Conservation (phyloP, 805 yeast species). For the Saccharomycodes ludwigii region DNA sequence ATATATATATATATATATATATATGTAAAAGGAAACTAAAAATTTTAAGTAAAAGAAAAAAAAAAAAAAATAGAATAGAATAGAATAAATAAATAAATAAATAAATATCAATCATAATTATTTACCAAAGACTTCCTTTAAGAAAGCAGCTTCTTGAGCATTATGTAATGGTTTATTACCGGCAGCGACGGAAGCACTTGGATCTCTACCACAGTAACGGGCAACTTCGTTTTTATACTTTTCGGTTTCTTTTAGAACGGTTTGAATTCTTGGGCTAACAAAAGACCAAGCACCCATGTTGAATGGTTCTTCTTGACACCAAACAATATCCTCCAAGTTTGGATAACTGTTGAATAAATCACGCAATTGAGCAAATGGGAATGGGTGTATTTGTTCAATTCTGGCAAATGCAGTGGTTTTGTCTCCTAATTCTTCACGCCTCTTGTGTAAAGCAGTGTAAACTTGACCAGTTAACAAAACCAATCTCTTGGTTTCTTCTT, state of each 20-base stretch:
- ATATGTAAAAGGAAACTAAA: not conserved
- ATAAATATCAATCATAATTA: constrained; percentile 1
- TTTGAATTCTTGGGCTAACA: constrained; percentile 72
- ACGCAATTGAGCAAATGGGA: constrained; percentile 92
- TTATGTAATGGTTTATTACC: constrained; percentile 83
- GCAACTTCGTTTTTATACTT: constrained; percentile 43
- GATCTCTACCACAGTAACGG: constrained; percentile 95
- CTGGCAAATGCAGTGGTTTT: constrained; percentile 79
- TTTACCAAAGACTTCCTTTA: constrained; percentile 54
- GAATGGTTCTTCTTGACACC: constrained; percentile 98
- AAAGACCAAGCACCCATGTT: constrained; percentile 87
- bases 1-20: too few relatives aligned
- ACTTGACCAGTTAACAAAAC: constrained; percentile 90
- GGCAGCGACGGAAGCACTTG: constrained; percentile 97
- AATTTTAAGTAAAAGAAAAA: not conserved
- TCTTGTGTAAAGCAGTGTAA: constrained; percentile 81
- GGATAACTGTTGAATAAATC: constrained; percentile 75
- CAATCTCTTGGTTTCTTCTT: constrained; percentile 78
- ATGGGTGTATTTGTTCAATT: constrained; percentile 94
- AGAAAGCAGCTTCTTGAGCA: constrained; percentile 80
- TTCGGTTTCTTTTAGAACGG: constrained; percentile 65
- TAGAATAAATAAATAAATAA: constrained; percentile 1
- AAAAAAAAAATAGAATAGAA: not conserved
- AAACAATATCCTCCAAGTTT: constrained; percentile 75
- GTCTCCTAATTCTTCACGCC: constrained; percentile 64